Conservation (phyloP, 441 rosid genomes). For the Gossypium davidsonii region DNA sequence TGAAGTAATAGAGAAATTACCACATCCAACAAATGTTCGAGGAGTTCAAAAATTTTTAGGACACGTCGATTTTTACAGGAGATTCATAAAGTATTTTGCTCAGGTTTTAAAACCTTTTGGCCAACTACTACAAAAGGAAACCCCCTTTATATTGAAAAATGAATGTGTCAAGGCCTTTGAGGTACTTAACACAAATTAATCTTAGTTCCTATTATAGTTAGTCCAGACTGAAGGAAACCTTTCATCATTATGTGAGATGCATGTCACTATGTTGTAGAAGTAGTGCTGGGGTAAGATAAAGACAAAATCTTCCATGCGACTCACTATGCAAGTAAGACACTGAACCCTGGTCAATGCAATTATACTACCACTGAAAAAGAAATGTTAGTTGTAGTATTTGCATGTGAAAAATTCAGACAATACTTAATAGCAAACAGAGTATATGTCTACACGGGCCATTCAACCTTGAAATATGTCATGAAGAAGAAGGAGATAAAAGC, state of each 20-base stretch:
- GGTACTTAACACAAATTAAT: background rate
- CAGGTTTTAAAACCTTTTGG: background rate
- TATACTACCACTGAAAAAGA: too few relatives aligned
- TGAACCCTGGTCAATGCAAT: too few relatives aligned
- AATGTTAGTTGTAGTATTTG: too few relatives aligned
- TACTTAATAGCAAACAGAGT: too few relatives aligned
- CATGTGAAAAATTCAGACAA: too few relatives aligned
- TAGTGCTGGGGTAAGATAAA: too few relatives aligned
- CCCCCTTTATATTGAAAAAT: background rate
- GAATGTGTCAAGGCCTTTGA: background rate
- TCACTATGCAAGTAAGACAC: too few relatives aligned
- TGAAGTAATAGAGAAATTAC: background rate
- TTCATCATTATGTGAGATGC: background rate
- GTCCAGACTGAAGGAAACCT: background rate
- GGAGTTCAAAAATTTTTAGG: background rate
- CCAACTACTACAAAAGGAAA: background rate
- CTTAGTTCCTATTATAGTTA: background rate
- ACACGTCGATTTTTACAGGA: background rate
- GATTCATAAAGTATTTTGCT: background rate
- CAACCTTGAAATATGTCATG: too few relatives aligned
- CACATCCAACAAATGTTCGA: background rate
- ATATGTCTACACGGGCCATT: too few relatives aligned
- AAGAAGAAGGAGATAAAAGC: too few relatives aligned
- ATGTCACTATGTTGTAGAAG: too few relatives aligned
- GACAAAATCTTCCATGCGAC: too few relatives aligned